Conservation (phyloP, 2,329 filamentous ascomycete genomes). For the Botrytis medusae region DNA sequence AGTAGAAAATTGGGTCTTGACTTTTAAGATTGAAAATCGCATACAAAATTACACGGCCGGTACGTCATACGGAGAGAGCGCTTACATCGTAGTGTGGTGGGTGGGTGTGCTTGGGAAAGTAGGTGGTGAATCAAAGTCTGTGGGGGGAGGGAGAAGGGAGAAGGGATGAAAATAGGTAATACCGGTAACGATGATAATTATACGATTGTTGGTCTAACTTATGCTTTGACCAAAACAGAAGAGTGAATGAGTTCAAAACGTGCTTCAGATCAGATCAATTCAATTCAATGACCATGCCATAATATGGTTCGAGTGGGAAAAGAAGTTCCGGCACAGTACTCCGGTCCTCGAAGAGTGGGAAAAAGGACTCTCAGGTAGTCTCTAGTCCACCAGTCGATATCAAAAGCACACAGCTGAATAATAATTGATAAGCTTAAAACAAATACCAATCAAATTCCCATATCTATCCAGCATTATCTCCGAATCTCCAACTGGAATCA, state of each 20-base stretch:
- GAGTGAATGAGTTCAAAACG: neutral
- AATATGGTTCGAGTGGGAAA: neutral
- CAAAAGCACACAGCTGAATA: conserved; percentile 3
- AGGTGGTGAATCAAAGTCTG: neutral
- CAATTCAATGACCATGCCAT: neutral
- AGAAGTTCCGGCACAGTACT: neutral
- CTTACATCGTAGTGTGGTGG: neutral
- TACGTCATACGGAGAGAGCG: conserved; percentile 5
- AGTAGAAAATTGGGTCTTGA: conserved; percentile 1
- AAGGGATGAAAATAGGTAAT: too few species aligned
- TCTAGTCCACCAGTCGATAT: neutral
- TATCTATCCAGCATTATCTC: neutral
- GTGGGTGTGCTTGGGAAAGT: neutral
- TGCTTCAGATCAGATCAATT: neutral
- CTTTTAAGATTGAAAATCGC: neutral
- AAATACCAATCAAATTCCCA: neutral
- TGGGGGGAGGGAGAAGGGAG: neutral
- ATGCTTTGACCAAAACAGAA: neutral
- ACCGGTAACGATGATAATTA: neutral
- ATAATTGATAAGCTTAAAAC: neutral
- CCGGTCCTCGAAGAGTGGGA: neutral
- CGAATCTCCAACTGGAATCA: neutral
- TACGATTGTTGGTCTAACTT: neutral
- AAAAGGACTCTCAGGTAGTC: neutral
- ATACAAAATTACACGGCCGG: neutral